Percentiles rank a stretch among this genome's conserved stretches.
Evolutionary conservation across 257 asterid species (phyloP).

Genomic region (Solanum pinnatisectum): DNA sequence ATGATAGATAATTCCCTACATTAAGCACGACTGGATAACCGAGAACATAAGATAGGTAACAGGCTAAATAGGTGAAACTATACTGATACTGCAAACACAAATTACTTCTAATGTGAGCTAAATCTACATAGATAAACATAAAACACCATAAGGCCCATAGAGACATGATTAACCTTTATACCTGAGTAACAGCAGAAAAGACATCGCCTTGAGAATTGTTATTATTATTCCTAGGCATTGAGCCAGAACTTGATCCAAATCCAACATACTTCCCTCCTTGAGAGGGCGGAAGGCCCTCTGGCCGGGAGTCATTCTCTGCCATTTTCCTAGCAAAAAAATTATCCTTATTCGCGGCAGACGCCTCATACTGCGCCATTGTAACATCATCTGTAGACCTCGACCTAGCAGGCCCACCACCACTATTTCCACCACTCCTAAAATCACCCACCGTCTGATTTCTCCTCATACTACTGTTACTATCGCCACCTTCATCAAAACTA

Average conservation of each 20-base stretch:
- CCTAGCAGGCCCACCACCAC: constrained; percentile 42
- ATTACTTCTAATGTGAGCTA: not conserved
- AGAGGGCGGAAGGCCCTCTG: constrained; percentile 89
- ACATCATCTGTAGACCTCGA: constrained; percentile 63
- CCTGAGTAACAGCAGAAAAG: constrained; percentile 69
- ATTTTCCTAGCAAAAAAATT: constrained; percentile 56
- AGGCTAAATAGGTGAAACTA: not conserved
- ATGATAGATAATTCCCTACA: not conserved
- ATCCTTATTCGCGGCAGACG: constrained; percentile 79
- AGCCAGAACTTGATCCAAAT: constrained; percentile 63
- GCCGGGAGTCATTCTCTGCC: constrained; percentile 60
- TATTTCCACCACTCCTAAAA: constrained; percentile 47
- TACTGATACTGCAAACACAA: not conserved
- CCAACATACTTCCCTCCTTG: constrained; percentile 96
- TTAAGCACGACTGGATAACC: not conserved
- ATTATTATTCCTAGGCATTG: constrained; percentile 21
- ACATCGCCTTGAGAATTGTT: constrained; percentile 52
- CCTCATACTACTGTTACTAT: constrained; percentile 27
- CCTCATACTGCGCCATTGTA: constrained; percentile 52
- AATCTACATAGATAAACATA: not conserved
- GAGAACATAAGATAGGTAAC: not conserved
- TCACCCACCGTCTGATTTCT: constrained; percentile 74
- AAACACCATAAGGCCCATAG: not conserved
- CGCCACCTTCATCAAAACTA: constrained; percentile 41
- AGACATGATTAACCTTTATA: not conserved